Conservation (phyloP, 148 eudicot genomes). For the Camellia granthamiana region DNA sequence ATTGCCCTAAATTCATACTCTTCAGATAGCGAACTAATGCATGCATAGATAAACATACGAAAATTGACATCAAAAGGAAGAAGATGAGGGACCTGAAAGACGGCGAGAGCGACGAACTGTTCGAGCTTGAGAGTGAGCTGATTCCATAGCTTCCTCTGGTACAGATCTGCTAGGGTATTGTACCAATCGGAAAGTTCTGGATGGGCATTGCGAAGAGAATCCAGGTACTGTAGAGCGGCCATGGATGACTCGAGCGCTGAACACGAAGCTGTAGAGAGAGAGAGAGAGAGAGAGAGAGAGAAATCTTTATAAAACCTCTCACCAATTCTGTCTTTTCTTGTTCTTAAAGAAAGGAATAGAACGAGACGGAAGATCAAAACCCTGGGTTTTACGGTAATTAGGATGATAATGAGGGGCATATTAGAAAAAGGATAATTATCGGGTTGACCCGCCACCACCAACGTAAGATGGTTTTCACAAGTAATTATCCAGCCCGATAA, state of each 20-base stretch:
- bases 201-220: constrained; percentile 49
- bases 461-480: too few species aligned
- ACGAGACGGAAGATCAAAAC: background rate
- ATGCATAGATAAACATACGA: background rate
- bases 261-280: background rate
- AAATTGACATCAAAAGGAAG: background rate
- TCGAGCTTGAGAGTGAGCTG: constrained; percentile 89
- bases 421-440: background rate
- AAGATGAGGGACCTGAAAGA: constrained; percentile 52
- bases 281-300: background rate
- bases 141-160: constrained; percentile 96
- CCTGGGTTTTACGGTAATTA: background rate
- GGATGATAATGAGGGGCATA: background rate
- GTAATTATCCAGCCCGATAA: too few species aligned
- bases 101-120: constrained; percentile 75
- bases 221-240: constrained; percentile 78
- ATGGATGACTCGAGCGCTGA: constrained; percentile 23
- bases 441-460: background rate
- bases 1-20: constrained; percentile 1
- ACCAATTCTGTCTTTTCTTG: background rate
- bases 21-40: background rate
- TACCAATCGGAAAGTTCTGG: constrained; percentile 90
- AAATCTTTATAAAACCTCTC: background rate
- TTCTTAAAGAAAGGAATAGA: background rate
- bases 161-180: constrained; percentile 74